Evolutionary conservation across 371 early-diverging fungal species (phyloP).

Genomic region (Mortierella polycephala): DNA sequence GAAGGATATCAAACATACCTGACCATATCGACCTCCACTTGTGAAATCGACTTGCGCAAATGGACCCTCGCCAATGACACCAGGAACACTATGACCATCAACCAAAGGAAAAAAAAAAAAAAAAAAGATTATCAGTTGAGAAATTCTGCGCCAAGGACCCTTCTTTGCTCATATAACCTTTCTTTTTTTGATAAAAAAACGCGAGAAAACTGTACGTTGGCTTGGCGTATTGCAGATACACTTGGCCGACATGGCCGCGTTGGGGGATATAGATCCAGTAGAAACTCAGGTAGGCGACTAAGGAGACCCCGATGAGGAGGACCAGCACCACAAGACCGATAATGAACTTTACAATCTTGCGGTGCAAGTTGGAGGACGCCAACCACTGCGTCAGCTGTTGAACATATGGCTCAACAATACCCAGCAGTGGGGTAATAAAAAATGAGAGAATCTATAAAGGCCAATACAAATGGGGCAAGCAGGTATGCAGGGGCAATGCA

Average conservation of each 20-base stretch:
- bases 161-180: too few relatives aligned
- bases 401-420: slow-evolving; percentile 53
- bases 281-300: slow-evolving; percentile 60
- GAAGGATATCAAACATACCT: slow-evolving; percentile 21
- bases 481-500: too few relatives aligned
- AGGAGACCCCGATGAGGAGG: slow-evolving; percentile 54
- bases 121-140: background rate
- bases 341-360: slow-evolving; percentile 51
- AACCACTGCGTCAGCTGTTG: slow-evolving; percentile 44
- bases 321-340: slow-evolving; percentile 41
- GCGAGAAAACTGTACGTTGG: slow-evolving; percentile 13
- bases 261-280: slow-evolving; percentile 68
- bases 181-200: slow-evolving; percentile 4
- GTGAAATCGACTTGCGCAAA: slow-evolving; percentile 55
- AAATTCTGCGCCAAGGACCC: too few relatives aligned
- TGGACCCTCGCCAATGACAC: slow-evolving; percentile 26
- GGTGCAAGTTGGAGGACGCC: slow-evolving; percentile 53
- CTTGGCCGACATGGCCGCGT: slow-evolving; percentile 62
- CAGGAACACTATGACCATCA: slow-evolving; percentile 23
- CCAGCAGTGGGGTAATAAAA: slow-evolving; percentile 52
- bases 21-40: slow-evolving; percentile 45
- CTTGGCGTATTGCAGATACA: slow-evolving; percentile 62
- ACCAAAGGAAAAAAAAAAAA: background rate
- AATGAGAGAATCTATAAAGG: slow-evolving; percentile 49
- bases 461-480: background rate